These are phyloP conservation scores for Saccharomycopsis sp. DNA, from an alignment of 805 yeast genomes.

Conservation along the genomic window DNA sequence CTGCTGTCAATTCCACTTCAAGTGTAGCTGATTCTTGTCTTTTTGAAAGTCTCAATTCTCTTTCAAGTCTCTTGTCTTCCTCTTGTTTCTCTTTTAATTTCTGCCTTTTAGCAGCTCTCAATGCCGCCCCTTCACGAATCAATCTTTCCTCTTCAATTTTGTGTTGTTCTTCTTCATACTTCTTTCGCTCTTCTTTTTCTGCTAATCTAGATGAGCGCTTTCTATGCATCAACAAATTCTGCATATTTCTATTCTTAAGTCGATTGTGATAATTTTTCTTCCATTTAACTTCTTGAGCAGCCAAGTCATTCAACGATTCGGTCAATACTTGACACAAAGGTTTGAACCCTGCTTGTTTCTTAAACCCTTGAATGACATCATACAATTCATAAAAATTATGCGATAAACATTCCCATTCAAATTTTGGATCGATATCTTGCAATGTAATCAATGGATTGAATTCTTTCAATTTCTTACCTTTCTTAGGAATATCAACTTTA, in stretches of 20 bases:
- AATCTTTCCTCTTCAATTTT: conserved; percentile 12
- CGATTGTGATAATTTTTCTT: conserved; percentile 48
- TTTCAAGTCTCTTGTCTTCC: not conserved
- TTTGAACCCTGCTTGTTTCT: conserved; percentile 23
- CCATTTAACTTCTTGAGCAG: conserved; percentile 43
- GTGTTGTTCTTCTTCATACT: conserved; percentile 37
- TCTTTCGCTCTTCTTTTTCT: conserved; percentile 56
- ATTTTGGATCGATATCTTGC: conserved; percentile 31
- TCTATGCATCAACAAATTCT: conserved; percentile 55
- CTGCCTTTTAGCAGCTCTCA: conserved; percentile 20
- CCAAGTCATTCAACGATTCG: conserved; percentile 30
- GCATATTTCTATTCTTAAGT: conserved; percentile 58
- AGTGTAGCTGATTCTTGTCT: too few species aligned
- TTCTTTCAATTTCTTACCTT: conserved; percentile 26
- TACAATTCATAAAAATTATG: conserved; percentile 41
- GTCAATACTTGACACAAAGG: conserved; percentile 30
- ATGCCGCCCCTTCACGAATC: conserved; percentile 17
- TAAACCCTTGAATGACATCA: conserved; percentile 28
- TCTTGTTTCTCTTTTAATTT: conserved; percentile 15
- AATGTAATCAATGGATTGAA: conserved; percentile 26
- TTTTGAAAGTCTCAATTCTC: not conserved
- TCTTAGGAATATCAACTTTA: conserved; percentile 31
- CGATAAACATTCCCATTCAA: conserved; percentile 35
- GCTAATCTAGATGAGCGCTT: conserved; percentile 71
- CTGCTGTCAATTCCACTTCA: too few species aligned